Base-by-base conservation (phyloP, 2,329 filamentous ascomycete species). In the Chaetomiaceae sp. region DNA sequence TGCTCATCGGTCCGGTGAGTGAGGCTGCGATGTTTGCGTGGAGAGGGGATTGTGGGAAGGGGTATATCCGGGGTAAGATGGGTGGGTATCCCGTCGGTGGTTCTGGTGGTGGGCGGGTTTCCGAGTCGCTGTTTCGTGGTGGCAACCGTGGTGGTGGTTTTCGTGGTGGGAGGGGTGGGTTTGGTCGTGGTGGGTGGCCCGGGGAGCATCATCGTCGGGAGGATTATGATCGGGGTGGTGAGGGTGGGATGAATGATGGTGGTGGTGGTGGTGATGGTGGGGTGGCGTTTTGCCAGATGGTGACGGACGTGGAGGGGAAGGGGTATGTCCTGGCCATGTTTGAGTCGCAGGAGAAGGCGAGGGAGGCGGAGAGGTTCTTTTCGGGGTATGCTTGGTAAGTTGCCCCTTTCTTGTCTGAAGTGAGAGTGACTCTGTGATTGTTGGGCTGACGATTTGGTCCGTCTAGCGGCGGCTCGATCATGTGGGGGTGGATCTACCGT, bases 381-480 rank as follows among this genome's bases (percentile, higher is more conserved):
- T 4, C 12, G 9, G 51, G 51, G 1, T 54, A 49, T 46, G 31
- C 45, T 11, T 54, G 51, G 51, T 54, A 39, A 54, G 51, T 54
- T 25, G 4, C 29, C 14, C 4, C 25, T 34, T 25, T 33, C 12
- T 6, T 8, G 22, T n/a, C 2, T 8, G 22, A 11, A 14, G 6
- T 14, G 20, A 11, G 14, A 39, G 7, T 20, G n/a, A 12, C 9
- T 9, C n/a, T 7, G 6, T 27, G 22, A 22, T 2, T 3, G 15
- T 12, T 23, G 15, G 15, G 25, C 44, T 37, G 22, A 36, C 19
- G 17, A 36, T 17, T n/a, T 20, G n/a, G 22, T 14, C 37, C 29
- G 4, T 29, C 6, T 23, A 54, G 52, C 42, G 52, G 52, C 7
- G 52, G 52, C 27, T 50, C 46, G n/a, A 50, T 54, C 25, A 54